phyloP scores from a whole-genome alignment of 768 basidiomycete species.

The Termitomyces sp. region DNA sequence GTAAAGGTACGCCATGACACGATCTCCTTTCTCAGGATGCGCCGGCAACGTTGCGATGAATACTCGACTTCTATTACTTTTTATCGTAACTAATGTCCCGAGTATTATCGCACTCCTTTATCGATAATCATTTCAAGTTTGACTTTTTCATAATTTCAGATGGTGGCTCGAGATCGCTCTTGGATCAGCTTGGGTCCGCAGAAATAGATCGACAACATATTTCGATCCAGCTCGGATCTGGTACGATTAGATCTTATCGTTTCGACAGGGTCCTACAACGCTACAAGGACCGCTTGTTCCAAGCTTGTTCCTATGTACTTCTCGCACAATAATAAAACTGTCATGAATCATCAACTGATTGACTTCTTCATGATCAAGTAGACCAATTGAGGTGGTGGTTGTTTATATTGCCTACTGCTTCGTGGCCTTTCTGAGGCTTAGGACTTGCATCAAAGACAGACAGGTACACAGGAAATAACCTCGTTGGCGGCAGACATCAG shows the following conservation, averaged over 20 bases:
- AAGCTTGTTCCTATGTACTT: not conserved
- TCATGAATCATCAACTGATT: not conserved
- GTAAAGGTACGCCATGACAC: not conserved
- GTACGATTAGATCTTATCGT: conserved; percentile 4
- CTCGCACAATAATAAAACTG: not conserved
- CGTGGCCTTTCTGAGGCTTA: not conserved
- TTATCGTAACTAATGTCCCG: not conserved
- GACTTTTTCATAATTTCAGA: not conserved
- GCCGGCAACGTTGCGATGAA: not conserved
- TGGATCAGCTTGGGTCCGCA: conserved; percentile 8
- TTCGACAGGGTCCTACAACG: no score
- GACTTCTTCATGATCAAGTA: not conserved
- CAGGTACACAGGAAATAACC: not conserved
- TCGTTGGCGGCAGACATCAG: not conserved
- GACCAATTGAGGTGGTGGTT: not conserved
- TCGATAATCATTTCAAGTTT: conserved; percentile 15
- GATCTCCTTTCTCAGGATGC: not conserved
- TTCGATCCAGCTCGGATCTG: not conserved
- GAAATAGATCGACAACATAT: conserved; percentile 5
- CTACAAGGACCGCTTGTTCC: no score
- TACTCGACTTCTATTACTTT: not conserved
- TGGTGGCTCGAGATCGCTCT: conserved; percentile 1
- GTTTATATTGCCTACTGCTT: not conserved
- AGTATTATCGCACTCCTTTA: conserved; percentile 5
- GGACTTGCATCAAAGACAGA: conserved; percentile 3